phyloP scores from a whole-genome alignment of 108 stramenopile species.

The Fistulifera pelliculosa region DNA sequence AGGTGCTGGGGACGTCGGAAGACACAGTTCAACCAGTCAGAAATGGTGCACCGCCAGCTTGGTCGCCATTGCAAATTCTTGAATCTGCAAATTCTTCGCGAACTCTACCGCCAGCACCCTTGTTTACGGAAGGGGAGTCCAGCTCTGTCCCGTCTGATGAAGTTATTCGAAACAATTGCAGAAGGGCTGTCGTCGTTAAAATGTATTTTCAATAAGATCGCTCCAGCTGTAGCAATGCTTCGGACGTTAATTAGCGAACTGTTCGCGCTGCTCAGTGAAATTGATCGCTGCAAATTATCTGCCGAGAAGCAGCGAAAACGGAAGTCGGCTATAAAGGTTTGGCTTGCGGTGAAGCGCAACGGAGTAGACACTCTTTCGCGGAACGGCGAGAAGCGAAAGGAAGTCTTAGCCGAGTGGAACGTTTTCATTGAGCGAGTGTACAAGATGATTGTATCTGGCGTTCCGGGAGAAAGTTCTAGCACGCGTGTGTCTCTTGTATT shows the following conservation, averaged over 20 bases:
- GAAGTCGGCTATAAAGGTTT: no score
- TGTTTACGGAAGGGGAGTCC: no score
- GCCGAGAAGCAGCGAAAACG: no score
- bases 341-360: not conserved
- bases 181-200: no score
- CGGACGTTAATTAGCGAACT: no score
- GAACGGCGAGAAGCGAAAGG: not conserved
- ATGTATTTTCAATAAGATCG: not conserved
- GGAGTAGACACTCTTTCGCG: not conserved
- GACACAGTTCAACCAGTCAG: not conserved
- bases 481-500: conserved; percentile 55
- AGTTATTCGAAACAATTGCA: no score
- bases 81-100: no score
- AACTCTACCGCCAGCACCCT: no score
- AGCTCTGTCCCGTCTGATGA: no score
- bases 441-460: conserved; percentile 37
- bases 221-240: not conserved
- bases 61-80: no score
- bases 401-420: conserved; percentile 48
- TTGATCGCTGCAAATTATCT: no score
- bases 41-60: no score
- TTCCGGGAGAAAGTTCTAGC: conserved; percentile 31
- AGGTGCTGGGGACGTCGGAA: conserved; percentile 34
- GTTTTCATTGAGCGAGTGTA: conserved; percentile 68
- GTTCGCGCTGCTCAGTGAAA: not conserved